Evolutionary conservation across 73 alveolate species (phyloP), one percentile per base, ranked within the genome.

Genomic region (Paraurostyla sp.): DNA sequence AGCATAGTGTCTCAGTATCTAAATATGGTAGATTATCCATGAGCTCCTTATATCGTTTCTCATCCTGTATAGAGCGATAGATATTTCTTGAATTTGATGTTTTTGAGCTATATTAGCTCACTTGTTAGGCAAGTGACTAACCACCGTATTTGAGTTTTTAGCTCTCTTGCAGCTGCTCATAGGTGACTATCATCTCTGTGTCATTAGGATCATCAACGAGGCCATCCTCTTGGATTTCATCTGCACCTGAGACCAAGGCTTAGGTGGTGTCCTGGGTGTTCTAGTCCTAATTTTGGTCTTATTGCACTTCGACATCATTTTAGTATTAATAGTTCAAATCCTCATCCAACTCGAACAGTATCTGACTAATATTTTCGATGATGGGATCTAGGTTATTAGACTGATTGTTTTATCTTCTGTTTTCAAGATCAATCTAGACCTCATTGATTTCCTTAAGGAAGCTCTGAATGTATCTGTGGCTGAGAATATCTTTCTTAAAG

Each of bases 1-100:
- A 27, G 32, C 89, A 78, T 2, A 78, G 46, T 1, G 78, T 78
- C 7, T 78, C 89, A 6, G 78, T 32, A 78, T 49, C 80, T 35
- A 78, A 41, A 49, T 78, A 51, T 25, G 76, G 78, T 23, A 78
- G 76, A 78, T 50, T 43, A 0, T 54, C 16, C 76, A 51, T 50
- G 7, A 78, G n/a, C 41, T 78, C 89, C 29, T 78, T 9, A 22
- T 57, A 23, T 50, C 80, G 9, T 40, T 54, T 78, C 13, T 51
- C 89, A 18, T 78, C 30, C 58, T 78, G 6, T 9, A 78, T 78
- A 3, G 41, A 32, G 6, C 59, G 42, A 2, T 51, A n/a, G 25
- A 78, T 78, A n/a, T 32, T 18, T 27, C 4, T 2, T 16, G 35
- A 78, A 41, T 50, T 54, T 29, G 76, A 36, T 9, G 78, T 13